Evolutionary conservation across 495 filamentous ascomycete genomes (phyloP), one percentile per base, ranked within the genome.

Genomic region (Stereocaulon alpinum): DNA sequence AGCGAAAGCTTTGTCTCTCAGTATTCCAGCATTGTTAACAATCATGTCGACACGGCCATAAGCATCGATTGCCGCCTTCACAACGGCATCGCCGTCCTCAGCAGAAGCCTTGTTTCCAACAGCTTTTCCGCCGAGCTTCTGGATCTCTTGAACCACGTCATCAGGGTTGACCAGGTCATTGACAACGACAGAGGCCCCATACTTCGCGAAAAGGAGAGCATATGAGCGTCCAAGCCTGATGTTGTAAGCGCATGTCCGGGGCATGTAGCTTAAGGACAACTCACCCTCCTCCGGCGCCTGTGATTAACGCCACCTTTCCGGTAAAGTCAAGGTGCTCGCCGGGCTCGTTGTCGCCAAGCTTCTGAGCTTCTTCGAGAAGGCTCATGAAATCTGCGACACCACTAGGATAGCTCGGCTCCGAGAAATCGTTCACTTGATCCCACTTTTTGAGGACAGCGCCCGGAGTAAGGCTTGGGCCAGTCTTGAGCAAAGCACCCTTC

Each of bases 101-200:
- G 89, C 92, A 44, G 86, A 92, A 59, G 88, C 89, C 79, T 96
- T 98, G 73, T 89, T 89, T 61, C 88, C 89, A 50, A 90, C 88
- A 17, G 94, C 93, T 76, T 96, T 82, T 55, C 94, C 92, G 57
- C 94, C 94, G 56, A 82, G 61, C 74, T 90, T 86, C 73, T 86
- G 83, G 71, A 98, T 98, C 75, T 98, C 93, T 67, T 86, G 76
- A 43, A 98, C 93, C 18, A 91, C 88, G 47, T 82, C 78, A 66
- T 96, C 93, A n/a, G 94, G 94, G 76, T 97, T 86, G 45, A 87
- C 81, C 1, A 98, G 78, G 66, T 98, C 93, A 73, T 98, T 98
- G 45, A 98, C 91, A 41, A 98, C 91, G 18, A 98, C 82, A 30
- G 84, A 83, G 48, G 93, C 94, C 58, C 94, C 94, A 59, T 83